Conservation (phyloP, 1,284 basidiomycete genomes). For the Coniophora puteana region DNA sequence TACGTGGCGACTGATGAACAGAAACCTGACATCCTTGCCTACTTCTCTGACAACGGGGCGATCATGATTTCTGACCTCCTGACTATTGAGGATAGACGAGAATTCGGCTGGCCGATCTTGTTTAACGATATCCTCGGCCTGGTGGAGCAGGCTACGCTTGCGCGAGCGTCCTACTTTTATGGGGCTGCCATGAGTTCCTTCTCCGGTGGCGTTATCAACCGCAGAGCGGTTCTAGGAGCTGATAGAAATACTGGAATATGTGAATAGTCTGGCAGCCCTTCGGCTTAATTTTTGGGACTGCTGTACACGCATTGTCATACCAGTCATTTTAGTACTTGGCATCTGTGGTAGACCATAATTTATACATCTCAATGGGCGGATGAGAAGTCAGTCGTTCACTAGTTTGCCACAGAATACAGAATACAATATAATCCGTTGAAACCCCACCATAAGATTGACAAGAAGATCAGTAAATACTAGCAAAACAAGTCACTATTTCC, state of each 20-base stretch:
- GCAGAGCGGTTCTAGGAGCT: constrained; percentile 27
- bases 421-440: no score
- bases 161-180: constrained; percentile 34
- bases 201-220: constrained; percentile 35
- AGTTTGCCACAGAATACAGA: no score
- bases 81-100: constrained; percentile 30
- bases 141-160: constrained; percentile 36
- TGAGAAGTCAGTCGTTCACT: no score
- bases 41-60: constrained; percentile 30
- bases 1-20: constrained; percentile 41
- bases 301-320: no score
- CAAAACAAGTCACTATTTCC: no score
- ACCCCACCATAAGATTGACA: no score
- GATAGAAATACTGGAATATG: constrained; percentile 20
- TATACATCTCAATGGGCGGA: no score
- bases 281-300: no score
- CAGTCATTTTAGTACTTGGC: no score
- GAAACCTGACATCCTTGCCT: constrained; percentile 25
- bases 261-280: no score
- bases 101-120: constrained; percentile 35
- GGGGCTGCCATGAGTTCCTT: constrained; percentile 38
- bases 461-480: no score
- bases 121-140: constrained; percentile 37
- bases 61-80: constrained; percentile 35
- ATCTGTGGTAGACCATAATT: no score